A percentile compares a stretch with the other conserved stretches of the same genome.
Conservation (phyloP, 495 filamentous ascomycete species). For the Penicillium robsamsonii region DNA sequence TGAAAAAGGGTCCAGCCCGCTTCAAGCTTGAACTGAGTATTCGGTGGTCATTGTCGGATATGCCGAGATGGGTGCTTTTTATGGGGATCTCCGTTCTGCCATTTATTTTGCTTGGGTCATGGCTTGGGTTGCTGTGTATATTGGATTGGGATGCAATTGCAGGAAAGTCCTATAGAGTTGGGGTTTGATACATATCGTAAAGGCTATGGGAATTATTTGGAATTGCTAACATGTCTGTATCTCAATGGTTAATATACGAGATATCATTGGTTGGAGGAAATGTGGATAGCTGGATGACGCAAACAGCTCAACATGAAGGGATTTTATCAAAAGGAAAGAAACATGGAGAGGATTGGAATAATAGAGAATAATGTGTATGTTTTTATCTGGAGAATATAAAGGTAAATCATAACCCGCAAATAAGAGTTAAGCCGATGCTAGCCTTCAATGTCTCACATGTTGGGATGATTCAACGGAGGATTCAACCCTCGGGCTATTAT, state of each 20-base stretch:
- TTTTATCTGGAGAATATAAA: background rate
- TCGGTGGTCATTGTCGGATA: background rate
- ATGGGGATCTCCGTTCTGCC: background rate
- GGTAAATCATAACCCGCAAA: background rate
- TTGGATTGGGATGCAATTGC: background rate
- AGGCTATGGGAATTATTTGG: no score
- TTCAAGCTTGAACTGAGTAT: background rate
- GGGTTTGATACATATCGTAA: background rate
- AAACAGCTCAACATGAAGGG: no score
- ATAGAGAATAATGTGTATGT: no score
- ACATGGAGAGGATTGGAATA: no score
- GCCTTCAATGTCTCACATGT: background rate
- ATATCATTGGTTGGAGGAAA: no score
- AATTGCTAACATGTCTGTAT: no score
- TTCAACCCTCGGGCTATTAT: background rate
- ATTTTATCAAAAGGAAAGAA: no score
- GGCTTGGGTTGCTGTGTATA: background rate
- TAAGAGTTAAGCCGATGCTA: background rate
- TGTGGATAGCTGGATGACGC: no score
- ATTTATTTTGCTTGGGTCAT: background rate
- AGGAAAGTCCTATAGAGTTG: background rate
- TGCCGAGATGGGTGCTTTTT: background rate
- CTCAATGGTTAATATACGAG: no score
- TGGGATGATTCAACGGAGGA: background rate
- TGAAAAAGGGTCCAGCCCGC: background rate